A percentile compares a stretch with the other conserved stretches of the same genome.
These are phyloP conservation scores for Fagopyrum tataricum DNA, from an alignment of 148 eudicot genomes.

Conservation along the genomic window DNA sequence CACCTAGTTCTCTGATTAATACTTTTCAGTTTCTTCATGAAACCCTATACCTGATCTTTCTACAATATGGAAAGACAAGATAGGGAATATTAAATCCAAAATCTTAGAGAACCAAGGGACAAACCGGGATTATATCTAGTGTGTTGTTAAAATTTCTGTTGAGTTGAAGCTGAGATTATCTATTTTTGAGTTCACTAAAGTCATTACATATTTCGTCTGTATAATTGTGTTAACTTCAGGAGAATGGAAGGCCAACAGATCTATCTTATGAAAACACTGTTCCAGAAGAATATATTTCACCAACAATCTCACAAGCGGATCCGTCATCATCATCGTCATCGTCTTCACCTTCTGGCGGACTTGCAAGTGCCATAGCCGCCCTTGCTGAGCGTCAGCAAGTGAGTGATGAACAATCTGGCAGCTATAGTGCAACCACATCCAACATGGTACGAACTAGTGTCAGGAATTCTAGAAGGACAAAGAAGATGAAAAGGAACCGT, in stretches of 20 bases:
- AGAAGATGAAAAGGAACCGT: neutral
- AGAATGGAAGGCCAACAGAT: constrained; percentile 42
- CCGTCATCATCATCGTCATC: constrained; percentile 8
- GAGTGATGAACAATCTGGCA: constrained; percentile 40
- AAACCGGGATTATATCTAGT: neutral
- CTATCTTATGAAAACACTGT: constrained; percentile 23
- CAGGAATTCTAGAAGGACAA: constrained; percentile 28
- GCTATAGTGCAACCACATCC: constrained; percentile 3
- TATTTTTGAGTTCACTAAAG: neutral
- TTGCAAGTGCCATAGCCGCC: constrained; percentile 91
- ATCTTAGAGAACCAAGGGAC: neutral
- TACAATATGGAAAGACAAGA: neutral
- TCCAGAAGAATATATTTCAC: constrained; percentile 29
- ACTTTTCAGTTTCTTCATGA: neutral
- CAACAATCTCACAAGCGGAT: neutral
- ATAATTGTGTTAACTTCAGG: constrained; percentile 28
- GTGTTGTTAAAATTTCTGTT: no score
- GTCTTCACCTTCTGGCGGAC: constrained; percentile 52
- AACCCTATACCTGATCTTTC: neutral
- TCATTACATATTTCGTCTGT: neutral
- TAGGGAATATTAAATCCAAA: neutral
- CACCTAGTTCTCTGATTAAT: neutral
- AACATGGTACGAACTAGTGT: constrained; percentile 19
- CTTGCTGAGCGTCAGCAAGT: constrained; percentile 82
- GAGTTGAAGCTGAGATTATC: neutral